Conservation (phyloP, 257 asterid species). For the Solanum tarijense region DNA sequence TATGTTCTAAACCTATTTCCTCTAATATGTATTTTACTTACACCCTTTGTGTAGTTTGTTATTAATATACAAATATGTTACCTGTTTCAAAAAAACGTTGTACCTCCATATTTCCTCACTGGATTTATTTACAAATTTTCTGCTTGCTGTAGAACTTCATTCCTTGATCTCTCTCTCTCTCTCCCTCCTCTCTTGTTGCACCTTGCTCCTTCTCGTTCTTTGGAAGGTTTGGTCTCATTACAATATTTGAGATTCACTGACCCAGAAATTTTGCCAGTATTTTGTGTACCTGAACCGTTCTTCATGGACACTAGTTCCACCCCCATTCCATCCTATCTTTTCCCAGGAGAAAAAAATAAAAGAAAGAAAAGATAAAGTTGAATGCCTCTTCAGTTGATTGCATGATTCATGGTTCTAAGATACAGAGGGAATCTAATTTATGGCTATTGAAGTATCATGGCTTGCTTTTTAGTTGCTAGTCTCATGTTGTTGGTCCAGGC, state of each 20-base stretch:
- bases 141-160: not conserved
- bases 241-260: not conserved
- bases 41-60: not conserved
- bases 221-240: not conserved
- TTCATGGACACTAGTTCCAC: not conserved
- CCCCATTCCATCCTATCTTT: not conserved
- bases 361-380: not conserved
- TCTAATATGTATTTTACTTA: not conserved
- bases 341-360: not conserved
- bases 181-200: not conserved
- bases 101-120: not conserved
- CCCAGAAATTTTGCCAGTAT: not conserved
- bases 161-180: not conserved
- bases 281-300: not conserved
- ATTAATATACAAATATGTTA: not conserved
- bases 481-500: constrained; percentile 32
- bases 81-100: not conserved
- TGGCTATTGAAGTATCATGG: not conserved
- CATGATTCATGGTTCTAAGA: not conserved
- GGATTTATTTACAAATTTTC: not conserved
- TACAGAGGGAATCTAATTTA: not conserved
- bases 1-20: constrained; percentile 27
- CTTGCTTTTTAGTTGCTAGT: not conserved
- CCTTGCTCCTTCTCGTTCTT: not conserved
- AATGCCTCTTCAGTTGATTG: not conserved